Evolutionary conservation across 805 yeast species (phyloP), one percentile per base, ranked within the genome.

Genomic region (Hanseniaspora pseudoguilliermondii): DNA sequence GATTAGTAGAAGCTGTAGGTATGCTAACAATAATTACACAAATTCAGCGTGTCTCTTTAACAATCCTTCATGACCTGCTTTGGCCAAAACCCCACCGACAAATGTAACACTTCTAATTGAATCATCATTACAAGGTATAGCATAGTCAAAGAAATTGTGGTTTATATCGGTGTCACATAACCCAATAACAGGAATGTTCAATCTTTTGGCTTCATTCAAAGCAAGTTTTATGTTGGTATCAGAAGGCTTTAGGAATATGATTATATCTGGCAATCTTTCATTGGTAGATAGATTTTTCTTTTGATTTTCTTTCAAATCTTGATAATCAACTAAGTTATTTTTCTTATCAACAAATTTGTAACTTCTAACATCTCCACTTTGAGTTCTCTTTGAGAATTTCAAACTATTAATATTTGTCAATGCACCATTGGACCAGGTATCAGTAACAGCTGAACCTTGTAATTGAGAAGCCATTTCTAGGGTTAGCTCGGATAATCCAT

Each of bases 101-200:
- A 93, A 73, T 60, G 86, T 83, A 10, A 84, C 81, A 8, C 95
- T 79, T 68, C 98, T 79, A 57, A 81, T 72, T 8, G 95, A 84
- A 67, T 90, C 97, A 68, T 93, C 97, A 67, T 93, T 93, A 60
- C 95, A 95, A 18, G 97, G 97, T 61, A 93, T 86, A 52, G 97
- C 95, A 66, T 93, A 93, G 1, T 96, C 88, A 54, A 91, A 86
- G 62, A 84, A 72, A 16, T 86, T 79, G 9, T 97, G 95, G 66
- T 93, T 96, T 67, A 85, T 82, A 69, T 93, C 91, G 23, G 97
- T 90, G 71, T 93, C 98, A 59, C 93, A 81, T 57, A 93, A 78
- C 32, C 96, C 97, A 63, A 93, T 81, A 0, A 97, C 89, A 57
- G 98, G 98, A 35, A 93, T 79, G 67, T 95, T 79, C 58, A 83